Evolutionary conservation across 2,329 filamentous ascomycete species (phyloP), one percentile per base, ranked within the genome.

Genomic region (Monosporascus sp.): DNA sequence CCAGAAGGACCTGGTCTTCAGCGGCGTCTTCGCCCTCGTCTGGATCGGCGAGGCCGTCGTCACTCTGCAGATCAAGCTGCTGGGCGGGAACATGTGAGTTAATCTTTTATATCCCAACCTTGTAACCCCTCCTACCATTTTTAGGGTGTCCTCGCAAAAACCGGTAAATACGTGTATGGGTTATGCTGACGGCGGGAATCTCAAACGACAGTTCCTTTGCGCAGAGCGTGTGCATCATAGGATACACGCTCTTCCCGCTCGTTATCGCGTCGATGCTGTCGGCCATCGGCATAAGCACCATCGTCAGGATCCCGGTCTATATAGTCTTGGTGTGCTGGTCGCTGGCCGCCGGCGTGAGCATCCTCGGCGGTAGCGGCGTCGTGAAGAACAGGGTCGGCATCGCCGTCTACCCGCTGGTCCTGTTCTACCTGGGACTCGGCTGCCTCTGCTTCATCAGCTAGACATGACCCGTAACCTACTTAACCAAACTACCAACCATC

Each of bases 401-500:
- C 66, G 94, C 94, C 19, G 91, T 99, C 22, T 99, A 95, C 68
- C 94, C 94, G 53, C 77, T 99, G 51, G 88, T 97, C 68, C 88
- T 97, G 48, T 99, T 97, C 73, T 99, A 99, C 72, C 77, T 97
- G 54, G 89, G 89, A 37, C 78, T 99, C 62, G 93, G 92, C 51
- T 97, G 91, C 70, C 81, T 99, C 56, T 99, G 94, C 79, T 97
- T 97, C 72, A 96, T 99, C 70, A 97, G 91, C 75, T 96, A 83
- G 69, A 43, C 35, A 48, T 62, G 20, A 9, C 31, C 31, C n/a
- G 37, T 40, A 37, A 27, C 26, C 14, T n/a, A 9, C 26, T 37
- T 27, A 37, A n/a, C 26, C 17, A 14, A 38, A 31, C 7, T 27
- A 6, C 19, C n/a, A 41, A 24, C 19, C 22, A 35, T 40, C 17